Base-by-base conservation (phyloP, 257 asterid genomes). In the Solanum corneliomulleri region DNA sequence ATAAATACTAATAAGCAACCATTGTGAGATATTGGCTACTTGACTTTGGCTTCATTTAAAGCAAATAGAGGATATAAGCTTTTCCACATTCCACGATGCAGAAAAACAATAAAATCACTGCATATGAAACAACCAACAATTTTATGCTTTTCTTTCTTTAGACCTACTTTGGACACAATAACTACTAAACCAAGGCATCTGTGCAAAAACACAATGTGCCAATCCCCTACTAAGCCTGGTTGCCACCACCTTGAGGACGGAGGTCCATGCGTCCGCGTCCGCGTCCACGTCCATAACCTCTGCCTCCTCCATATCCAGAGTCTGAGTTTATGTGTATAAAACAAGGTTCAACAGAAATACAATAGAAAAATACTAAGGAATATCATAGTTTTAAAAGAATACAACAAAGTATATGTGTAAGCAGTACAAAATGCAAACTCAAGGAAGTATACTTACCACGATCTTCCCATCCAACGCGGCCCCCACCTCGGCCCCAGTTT, bases 251-350 rank as follows among this genome's bases (percentile, higher is more conserved):
- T 89, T 94, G 91, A 10, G 92, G 89, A 39, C 85, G 92, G 49
- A 49, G 60, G 16, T 92, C 94, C 95, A 90, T 90, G 71, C 93
- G 93, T 4, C 95, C 97, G 15, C 92, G 92, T 1, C 95, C 94
- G n/a, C 93, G 92, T 1, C 95, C 94, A 33, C 90, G 88, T 20
- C 92, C 91, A 91, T 91, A 92, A 45, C 93, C 94, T 83, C 94
- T 88, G 41, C 97, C 96, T 88, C 98, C 88, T 78, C 94, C 98
- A 89, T 93, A 94, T 76, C 94, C 98, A 91, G 92, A 88, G 86
- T 94, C 99, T 96, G 88, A 8, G 62, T 56, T 27, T 85, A 27
- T 74, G 62, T n/a, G 69, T 8, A 77, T 44, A 77, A 77, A 77
- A 15, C 12, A 77, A 88, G 87, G 58, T 15, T 42, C 76, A 70